Evolutionary conservation across 176 grass and related monocot genomes (phyloP).

Genomic region (Oryza officinalis): DNA sequence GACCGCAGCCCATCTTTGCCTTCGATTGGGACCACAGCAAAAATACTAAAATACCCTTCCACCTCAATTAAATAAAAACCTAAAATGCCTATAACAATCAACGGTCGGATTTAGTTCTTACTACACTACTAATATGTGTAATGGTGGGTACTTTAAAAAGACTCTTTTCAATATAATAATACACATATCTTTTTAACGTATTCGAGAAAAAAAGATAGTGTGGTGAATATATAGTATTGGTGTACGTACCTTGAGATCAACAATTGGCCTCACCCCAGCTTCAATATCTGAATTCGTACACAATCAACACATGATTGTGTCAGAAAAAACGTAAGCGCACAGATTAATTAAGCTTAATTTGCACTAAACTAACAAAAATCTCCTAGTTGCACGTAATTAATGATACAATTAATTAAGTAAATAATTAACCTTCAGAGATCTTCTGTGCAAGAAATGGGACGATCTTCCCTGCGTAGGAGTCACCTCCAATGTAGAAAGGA

Average conservation of each 20-base stretch:
- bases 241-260: neutral
- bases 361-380: neutral
- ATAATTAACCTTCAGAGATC: neutral
- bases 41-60: too few relatives aligned
- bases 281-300: neutral
- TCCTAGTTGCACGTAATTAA: neutral
- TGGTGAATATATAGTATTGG: neutral
- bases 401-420: too few relatives aligned
- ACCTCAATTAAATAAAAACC: too few relatives aligned
- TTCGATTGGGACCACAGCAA: too few relatives aligned
- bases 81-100: too few relatives aligned
- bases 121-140: too few relatives aligned
- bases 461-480: neutral
- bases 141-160: too few relatives aligned
- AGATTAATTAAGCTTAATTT: neutral
- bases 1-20: too few relatives aligned
- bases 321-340: neutral
- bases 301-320: neutral
- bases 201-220: too few relatives aligned
- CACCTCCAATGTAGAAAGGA: neutral
- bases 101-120: too few relatives aligned
- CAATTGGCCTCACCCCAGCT: neutral
- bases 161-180: too few relatives aligned
- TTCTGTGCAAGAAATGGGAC: neutral
- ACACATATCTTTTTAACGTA: too few relatives aligned